A percentile compares a stretch with the other conserved stretches of the same genome.
phyloP scores from a whole-genome alignment of 164 flowering plant species.

The Brasenia schreberi region DNA sequence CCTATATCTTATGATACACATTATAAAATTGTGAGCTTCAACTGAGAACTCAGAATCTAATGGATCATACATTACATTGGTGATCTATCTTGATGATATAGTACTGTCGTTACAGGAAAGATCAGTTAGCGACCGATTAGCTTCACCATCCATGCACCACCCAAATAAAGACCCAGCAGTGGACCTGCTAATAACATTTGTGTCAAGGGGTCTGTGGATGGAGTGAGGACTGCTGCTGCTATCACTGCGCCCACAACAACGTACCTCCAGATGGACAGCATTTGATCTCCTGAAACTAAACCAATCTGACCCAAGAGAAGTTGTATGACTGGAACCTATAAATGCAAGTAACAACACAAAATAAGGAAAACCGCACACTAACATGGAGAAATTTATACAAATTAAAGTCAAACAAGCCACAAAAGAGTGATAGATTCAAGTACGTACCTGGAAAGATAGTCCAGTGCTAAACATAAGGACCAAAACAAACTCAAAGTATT shows the following conservation, averaged over 20 bases:
- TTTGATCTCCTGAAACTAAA: slow-evolving; percentile 80
- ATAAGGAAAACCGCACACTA: not conserved
- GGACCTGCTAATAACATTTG: slow-evolving; percentile 87
- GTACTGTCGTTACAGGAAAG: not conserved
- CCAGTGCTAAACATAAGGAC: slow-evolving; percentile 97
- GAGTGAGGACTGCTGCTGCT: slow-evolving; percentile 86
- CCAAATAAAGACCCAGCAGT: slow-evolving; percentile 79
- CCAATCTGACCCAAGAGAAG: slow-evolving; percentile 86
- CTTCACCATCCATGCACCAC: slow-evolving; percentile 94
- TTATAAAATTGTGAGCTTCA: too few species aligned
- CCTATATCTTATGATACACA: too few species aligned
- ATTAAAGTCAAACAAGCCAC: not conserved
- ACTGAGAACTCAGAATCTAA: not conserved
- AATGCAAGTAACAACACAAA: not conserved
- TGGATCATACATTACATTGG: not conserved
- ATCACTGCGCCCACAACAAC: slow-evolving; percentile 94
- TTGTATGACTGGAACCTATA: slow-evolving; percentile 91
- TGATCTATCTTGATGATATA: not conserved
- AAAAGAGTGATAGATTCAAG: not conserved
- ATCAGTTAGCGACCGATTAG: slow-evolving; percentile 34
- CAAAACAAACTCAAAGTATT: slow-evolving; percentile 93
- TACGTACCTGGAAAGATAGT: slow-evolving; percentile 81
- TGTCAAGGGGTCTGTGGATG: slow-evolving; percentile 93
- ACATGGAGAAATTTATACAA: not conserved
- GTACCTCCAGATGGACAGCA: slow-evolving; percentile 96